A percentile compares a stretch with the other conserved stretches of the same genome.
phyloP scores from a whole-genome alignment of 139 green algal species.

The Haematococcus sp. region DNA sequence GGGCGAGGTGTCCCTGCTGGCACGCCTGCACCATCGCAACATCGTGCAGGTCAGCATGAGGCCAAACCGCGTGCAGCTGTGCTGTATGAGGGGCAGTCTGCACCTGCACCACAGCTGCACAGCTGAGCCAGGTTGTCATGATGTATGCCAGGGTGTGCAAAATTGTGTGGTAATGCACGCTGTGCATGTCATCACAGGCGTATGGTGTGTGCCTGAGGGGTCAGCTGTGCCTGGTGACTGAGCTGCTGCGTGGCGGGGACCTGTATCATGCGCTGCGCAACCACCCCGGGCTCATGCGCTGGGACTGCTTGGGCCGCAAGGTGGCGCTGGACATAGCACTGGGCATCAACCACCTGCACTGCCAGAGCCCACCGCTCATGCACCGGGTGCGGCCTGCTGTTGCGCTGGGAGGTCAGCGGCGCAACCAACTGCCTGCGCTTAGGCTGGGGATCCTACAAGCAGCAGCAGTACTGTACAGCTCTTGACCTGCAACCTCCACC shows the following conservation, averaged over 20 bases:
- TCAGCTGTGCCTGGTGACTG: slow-evolving; percentile 66
- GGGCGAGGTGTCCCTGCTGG: slow-evolving; percentile 23
- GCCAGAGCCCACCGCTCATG: slow-evolving; percentile 28
- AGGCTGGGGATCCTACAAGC: too few relatives aligned
- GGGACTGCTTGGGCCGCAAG: slow-evolving; percentile 48
- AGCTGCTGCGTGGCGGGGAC: slow-evolving; percentile 72
- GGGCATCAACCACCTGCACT: slow-evolving; percentile 73
- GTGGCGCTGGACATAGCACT: slow-evolving; percentile 66
- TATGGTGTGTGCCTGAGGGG: slow-evolving; percentile 54
- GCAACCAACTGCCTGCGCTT: too few relatives aligned
- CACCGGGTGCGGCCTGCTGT: slow-evolving; percentile 14
- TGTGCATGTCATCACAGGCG: neutral
- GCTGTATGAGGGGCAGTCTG: too few relatives aligned
- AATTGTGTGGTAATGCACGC: too few relatives aligned
- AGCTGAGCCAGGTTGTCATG: neutral
- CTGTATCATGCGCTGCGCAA: slow-evolving; percentile 64
- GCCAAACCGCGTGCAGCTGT: neutral
- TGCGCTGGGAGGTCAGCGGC: too few relatives aligned
- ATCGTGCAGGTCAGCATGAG: slow-evolving; percentile 71
- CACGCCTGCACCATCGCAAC: slow-evolving; percentile 62
- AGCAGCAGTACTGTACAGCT: neutral
- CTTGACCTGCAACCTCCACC: neutral
- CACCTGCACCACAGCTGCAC: neutral
- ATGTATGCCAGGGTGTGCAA: too few relatives aligned
- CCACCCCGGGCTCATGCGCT: slow-evolving; percentile 58